Evolutionary conservation across 108 stramenopile genomes (phyloP), one percentile per base, ranked within the genome.

Genomic region (Cylindrotheca closterium): DNA sequence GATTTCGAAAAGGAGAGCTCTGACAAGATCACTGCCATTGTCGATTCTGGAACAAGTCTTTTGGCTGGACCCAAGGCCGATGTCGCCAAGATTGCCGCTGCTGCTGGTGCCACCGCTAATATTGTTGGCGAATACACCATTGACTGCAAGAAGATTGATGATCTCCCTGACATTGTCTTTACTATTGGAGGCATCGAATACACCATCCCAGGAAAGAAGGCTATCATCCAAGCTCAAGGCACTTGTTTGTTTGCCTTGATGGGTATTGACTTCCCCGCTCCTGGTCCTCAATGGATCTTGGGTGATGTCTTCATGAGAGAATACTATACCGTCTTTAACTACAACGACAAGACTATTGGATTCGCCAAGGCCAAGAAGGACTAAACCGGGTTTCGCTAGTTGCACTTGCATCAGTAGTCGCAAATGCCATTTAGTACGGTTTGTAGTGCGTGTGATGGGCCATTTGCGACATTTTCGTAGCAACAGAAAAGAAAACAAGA

Each of bases 251-350:
- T 98, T 68, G 96, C 96, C 17, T 85, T 98, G 71, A 96, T 96
- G 90, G 96, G 88, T 49, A 91, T 98, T 71, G 98, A 98, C 78
- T 79, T 98, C 51, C 87, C 85, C 7, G 56, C 61, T 46, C 68
- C 63, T 29, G 89, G 81, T 12, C 97, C 96, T 1, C 74, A 93
- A 30, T 98, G 97, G 96, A 97, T 99, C 70, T 82, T 99, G 74
- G 99, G 99, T 30, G 99, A 99, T 79, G 96, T 98, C 48, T 99
- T 99, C 73, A 94, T 99, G 92, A 79, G 98, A 28, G 76, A 98
- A 82, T 99, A 95, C 75, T 98, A 98, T 89, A 96, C 96, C 23
- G 94, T 97, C 51, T 99, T 98, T 67, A 96, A 99, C 80, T 86
- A 91, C 53, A 65, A 63, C 7, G 84, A 94, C 42, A 47, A 94